A percentile compares a stretch with the other conserved stretches of the same genome.
Evolutionary conservation across 1,139 yeast genomes (phyloP).

Genomic region (Pichia sp.): DNA sequence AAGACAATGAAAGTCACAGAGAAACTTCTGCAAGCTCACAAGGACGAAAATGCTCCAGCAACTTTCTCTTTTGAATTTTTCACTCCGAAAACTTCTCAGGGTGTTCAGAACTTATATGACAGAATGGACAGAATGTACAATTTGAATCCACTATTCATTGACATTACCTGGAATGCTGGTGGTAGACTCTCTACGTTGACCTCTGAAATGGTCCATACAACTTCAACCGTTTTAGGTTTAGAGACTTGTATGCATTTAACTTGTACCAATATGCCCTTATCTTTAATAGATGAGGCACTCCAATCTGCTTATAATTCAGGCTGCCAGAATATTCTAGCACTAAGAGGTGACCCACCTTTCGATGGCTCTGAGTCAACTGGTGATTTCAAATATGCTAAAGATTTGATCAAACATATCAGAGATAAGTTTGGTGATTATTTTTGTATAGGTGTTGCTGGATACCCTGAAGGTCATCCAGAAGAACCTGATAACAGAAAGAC

Average conservation of each 20-base stretch:
- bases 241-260: conserved; percentile 98
- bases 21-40: conserved; percentile 43
- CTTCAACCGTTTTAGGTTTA: conserved; percentile 86
- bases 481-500: conserved; percentile 54
- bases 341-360: conserved; percentile 80
- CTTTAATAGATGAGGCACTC: conserved; percentile 77
- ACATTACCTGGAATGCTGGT: conserved; percentile 98
- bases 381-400: conserved; percentile 73
- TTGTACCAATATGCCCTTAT: conserved; percentile 88
- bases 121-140: conserved; percentile 98
- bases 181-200: conserved; percentile 77
- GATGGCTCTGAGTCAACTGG: conserved; percentile 64
- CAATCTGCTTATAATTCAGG: conserved; percentile 84
- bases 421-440: conserved; percentile 41
- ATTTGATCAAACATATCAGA: conserved; percentile 72
- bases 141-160: conserved; percentile 84
- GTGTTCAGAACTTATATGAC: conserved; percentile 91
- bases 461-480: conserved; percentile 71
- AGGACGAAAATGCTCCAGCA: conserved; percentile 33
- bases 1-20: conserved; percentile 45
- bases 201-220: conserved; percentile 84
- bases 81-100: conserved; percentile 97
- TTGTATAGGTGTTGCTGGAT: conserved; percentile 63
- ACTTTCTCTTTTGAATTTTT: conserved; percentile 95
- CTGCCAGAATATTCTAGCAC: conserved; percentile 84